A percentile compares a stretch with the other conserved stretches of the same genome.
Conservation (phyloP, 202 grass and related monocot species). For the Dendrocalamus latiflorus region DNA sequence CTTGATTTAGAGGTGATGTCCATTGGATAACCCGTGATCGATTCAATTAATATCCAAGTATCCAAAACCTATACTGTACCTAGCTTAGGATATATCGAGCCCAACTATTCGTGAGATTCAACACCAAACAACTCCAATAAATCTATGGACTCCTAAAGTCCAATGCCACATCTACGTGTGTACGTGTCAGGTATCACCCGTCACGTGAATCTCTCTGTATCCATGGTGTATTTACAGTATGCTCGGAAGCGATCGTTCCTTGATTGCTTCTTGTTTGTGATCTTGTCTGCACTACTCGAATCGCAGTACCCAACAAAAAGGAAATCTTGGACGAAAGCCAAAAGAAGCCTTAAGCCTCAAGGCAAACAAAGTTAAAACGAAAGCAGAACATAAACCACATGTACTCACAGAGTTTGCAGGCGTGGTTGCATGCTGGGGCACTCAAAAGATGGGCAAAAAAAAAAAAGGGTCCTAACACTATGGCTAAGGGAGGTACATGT, state of each 20-base stretch:
- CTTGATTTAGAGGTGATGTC: no score
- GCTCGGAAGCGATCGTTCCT: background rate
- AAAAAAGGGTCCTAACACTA: background rate
- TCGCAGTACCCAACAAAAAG: background rate
- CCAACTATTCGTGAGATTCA: no score
- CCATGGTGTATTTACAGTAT: background rate
- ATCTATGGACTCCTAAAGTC: no score
- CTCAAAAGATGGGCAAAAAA: background rate
- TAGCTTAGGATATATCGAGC: no score
- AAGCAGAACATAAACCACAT: background rate
- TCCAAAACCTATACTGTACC: no score
- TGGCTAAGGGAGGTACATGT: no score
- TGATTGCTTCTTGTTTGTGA: background rate
- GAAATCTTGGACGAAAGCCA: no score
- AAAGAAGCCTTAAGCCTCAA: background rate
- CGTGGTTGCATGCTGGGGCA: background rate
- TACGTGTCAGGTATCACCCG: no score
- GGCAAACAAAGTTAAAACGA: background rate
- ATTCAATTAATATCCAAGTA: no score
- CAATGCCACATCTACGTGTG: no score
- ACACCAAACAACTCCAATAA: no score
- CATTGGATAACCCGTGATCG: no score
- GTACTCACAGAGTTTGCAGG: background rate
- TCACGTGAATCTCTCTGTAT: background rate
- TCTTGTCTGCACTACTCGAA: background rate